A percentile compares a stretch with the other conserved stretches of the same genome.
Evolutionary conservation across 208 protist species (phyloP).

Genomic region (Crithidia brevicula): DNA sequence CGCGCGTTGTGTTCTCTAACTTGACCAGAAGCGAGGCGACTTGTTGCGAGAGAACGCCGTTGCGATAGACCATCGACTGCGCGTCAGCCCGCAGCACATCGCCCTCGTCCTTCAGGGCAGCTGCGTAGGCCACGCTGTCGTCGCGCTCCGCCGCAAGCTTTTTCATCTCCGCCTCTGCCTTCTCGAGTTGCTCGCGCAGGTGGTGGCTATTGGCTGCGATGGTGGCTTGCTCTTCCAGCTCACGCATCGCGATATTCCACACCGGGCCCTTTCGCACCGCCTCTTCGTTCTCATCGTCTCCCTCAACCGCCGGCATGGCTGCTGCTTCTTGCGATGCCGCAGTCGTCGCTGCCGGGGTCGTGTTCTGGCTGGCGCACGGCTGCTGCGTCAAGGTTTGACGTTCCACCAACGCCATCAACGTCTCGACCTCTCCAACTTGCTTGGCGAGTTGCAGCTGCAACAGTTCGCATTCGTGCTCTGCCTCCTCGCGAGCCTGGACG

Average conservation of each 20-base stretch:
- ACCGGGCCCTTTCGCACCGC: slow-evolving; percentile 28
- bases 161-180: slow-evolving; percentile 20
- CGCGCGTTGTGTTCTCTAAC: slow-evolving; percentile 29
- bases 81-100: slow-evolving; percentile 54
- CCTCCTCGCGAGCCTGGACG: slow-evolving; percentile 33
- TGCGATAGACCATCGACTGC: slow-evolving; percentile 69
- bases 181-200: slow-evolving; percentile 31
- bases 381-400: slow-evolving; percentile 3
- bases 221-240: slow-evolving; percentile 37
- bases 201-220: slow-evolving; percentile 21
- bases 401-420: slow-evolving; percentile 18
- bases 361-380: background rate
- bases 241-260: slow-evolving; percentile 27
- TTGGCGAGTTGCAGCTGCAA: slow-evolving; percentile 42
- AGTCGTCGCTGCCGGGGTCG: background rate
- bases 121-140: slow-evolving; percentile 31
- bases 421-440: slow-evolving; percentile 32
- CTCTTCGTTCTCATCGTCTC: background rate
- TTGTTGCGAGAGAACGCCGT: slow-evolving; percentile 75
- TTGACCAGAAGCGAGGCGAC: slow-evolving; percentile 68
- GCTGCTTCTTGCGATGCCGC: background rate
- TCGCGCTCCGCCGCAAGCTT: slow-evolving; percentile 8
- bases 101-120: slow-evolving; percentile 43
- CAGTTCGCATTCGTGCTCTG: slow-evolving; percentile 34
- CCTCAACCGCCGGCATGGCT: background rate